These are phyloP conservation scores for Scheffersomyces cryptocercus DNA, from an alignment of 1,139 yeast genomes.

Conservation along the genomic window DNA sequence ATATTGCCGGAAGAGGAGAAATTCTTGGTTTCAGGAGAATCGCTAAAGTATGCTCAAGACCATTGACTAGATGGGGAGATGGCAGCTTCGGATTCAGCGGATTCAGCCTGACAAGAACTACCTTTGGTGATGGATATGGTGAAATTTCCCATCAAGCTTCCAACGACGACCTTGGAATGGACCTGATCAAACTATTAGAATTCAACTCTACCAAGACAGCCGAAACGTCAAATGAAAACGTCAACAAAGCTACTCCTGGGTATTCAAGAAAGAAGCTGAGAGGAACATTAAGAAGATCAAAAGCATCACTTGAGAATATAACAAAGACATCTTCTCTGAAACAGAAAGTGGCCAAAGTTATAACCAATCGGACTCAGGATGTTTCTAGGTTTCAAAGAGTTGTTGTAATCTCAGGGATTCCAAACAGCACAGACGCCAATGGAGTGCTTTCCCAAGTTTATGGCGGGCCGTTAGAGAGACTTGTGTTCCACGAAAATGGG, in stretches of 20 bases:
- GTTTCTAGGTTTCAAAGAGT: conserved; percentile 5
- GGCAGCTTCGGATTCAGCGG: background rate
- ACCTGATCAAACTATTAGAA: background rate
- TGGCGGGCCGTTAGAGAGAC: conserved; percentile 75
- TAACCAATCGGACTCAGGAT: background rate
- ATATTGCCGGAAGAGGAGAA: conserved; percentile 2
- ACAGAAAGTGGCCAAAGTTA: background rate
- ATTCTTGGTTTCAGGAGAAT: conserved; percentile 4
- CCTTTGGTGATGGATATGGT: background rate
- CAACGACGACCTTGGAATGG: background rate
- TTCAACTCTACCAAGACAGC: too few relatives aligned
- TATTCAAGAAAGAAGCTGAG: background rate
- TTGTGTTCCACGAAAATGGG: conserved; percentile 27
- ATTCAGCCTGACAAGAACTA: background rate
- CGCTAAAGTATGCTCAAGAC: conserved; percentile 7
- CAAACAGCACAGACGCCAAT: conserved; percentile 36
- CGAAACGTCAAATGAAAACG: too few relatives aligned
- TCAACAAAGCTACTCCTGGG: background rate
- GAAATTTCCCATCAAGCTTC: background rate
- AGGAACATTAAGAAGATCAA: background rate
- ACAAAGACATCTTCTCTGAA: background rate
- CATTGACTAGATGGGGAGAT: background rate
- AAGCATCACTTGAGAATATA: background rate
- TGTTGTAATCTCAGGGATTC: conserved; percentile 10
- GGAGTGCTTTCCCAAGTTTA: conserved; percentile 57